phyloP scores from a whole-genome alignment of 1,284 basidiomycete species.

The Apiotrichum porosum region DNA sequence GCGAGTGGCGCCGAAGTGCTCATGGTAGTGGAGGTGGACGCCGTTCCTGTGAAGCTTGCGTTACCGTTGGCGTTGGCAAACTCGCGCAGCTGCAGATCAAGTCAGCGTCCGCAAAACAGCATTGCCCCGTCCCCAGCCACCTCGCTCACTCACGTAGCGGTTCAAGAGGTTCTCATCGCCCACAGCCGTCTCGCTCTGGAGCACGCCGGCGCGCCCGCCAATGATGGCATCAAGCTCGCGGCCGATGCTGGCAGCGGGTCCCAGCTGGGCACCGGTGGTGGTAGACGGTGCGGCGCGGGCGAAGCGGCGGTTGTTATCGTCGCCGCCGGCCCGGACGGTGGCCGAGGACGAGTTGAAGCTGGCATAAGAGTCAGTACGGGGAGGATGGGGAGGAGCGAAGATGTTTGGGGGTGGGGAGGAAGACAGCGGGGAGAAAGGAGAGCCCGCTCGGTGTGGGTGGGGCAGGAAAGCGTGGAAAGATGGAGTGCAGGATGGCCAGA shows the following conservation, averaged over 20 bases:
- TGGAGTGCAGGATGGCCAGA: not conserved
- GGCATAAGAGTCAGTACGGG: not conserved
- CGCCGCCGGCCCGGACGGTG: slow-evolving; percentile 17
- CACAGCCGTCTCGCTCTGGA: slow-evolving; percentile 13
- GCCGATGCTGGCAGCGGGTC: slow-evolving; percentile 16
- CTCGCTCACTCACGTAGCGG: slow-evolving; percentile 10
- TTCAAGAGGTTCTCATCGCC: slow-evolving; percentile 1
- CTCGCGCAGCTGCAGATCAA: no score
- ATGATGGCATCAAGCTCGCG: slow-evolving; percentile 15
- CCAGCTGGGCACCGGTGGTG: slow-evolving; percentile 1
- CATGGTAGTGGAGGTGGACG: not conserved
- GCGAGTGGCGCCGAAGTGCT: not conserved
- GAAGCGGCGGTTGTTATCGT: slow-evolving; percentile 6
- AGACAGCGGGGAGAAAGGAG: no score
- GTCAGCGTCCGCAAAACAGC: no score
- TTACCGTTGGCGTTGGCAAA: no score
- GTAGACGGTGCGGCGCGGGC: slow-evolving; percentile 5
- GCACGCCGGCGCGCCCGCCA: slow-evolving; percentile 11
- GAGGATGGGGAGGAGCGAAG: not conserved
- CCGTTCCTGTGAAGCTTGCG: no score
- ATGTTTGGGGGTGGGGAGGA: no score
- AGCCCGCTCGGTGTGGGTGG: no score
- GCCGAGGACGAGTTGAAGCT: slow-evolving; percentile 32
- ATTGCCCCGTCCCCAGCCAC: no score
- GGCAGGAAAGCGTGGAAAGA: not conserved